A percentile compares a stretch with the other conserved stretches of the same genome.
Evolutionary conservation across 768 basidiomycete genomes (phyloP).

Genomic region (Tricholoma terreum): DNA sequence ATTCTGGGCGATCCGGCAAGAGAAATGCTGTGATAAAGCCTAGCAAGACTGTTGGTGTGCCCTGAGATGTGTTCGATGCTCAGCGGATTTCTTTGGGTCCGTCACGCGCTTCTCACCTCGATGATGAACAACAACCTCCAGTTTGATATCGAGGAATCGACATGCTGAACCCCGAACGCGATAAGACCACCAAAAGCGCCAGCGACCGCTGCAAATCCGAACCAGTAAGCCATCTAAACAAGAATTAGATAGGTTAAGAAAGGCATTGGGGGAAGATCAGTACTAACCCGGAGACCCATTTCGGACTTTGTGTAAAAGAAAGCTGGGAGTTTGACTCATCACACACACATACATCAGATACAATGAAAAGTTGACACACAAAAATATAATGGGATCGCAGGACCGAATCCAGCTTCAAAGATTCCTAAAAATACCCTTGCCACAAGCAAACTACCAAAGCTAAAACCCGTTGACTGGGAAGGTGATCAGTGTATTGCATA

Average conservation of each 20-base stretch:
- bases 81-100: neutral
- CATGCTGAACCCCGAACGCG: conserved; percentile 75
- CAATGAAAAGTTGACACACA: conserved; percentile 40
- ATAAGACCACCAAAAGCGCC: conserved; percentile 86
- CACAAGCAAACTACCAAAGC: conserved; percentile 55
- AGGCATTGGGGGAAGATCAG: neutral
- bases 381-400: conserved; percentile 75
- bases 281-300: conserved; percentile 60
- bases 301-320: conserved; percentile 76
- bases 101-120: conserved; percentile 44
- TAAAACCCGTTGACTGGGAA: conserved; percentile 58
- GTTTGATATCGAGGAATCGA: conserved; percentile 42
- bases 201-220: conserved; percentile 79
- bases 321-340: conserved; percentile 36
- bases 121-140: conserved; percentile 73
- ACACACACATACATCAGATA: neutral
- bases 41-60: conserved; percentile 62
- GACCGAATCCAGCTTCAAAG: conserved; percentile 78
- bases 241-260: neutral
- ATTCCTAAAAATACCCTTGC: conserved; percentile 64
- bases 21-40: conserved; percentile 52
- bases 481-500: neutral
- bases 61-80: conserved; percentile 35
- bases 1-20: conserved; percentile 72
- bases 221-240: conserved; percentile 73